These are phyloP conservation scores for Colletotrichum australisinense DNA, from an alignment of 2,329 filamentous ascomycete genomes.

Conservation along the genomic window DNA sequence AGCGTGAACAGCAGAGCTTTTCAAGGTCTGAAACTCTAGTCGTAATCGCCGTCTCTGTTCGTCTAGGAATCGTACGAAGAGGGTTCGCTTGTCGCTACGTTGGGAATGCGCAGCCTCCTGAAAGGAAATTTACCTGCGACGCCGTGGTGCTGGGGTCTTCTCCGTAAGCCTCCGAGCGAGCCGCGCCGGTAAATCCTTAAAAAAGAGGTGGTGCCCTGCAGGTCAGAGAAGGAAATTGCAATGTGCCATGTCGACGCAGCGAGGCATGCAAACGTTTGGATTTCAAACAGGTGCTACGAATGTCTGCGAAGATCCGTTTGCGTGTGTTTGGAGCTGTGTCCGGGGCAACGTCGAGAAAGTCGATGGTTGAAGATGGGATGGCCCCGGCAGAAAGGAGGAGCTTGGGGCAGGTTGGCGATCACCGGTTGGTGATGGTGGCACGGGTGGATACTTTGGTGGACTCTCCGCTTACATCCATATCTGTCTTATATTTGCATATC, in stretches of 20 bases:
- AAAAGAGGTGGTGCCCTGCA: not conserved
- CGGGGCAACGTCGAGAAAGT: not conserved
- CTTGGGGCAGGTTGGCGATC: constrained; percentile 3
- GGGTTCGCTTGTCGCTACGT: not conserved
- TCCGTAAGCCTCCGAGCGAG: not conserved
- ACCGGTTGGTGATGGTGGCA: not conserved
- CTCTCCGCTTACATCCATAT: not conserved
- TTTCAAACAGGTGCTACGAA: not conserved
- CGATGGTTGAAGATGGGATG: not conserved
- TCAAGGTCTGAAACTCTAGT: not conserved
- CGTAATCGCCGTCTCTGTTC: not conserved
- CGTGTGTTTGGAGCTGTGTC: not conserved
- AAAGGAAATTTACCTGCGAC: not conserved
- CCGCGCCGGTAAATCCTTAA: too few species aligned
- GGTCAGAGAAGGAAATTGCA: not conserved
- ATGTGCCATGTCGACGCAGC: constrained; percentile 3
- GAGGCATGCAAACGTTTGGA: not conserved
- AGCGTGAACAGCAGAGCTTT: not conserved
- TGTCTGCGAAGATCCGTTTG: not conserved
- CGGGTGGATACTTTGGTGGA: not conserved
- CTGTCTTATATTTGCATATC: rapidly evolving
- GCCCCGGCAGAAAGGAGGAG: not conserved
- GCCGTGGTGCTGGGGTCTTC: not conserved
- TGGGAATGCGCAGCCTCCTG: not conserved
- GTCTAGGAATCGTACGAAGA: not conserved